Conservation (phyloP, 139 green algal genomes). For the Volvox reticuliferus region DNA sequence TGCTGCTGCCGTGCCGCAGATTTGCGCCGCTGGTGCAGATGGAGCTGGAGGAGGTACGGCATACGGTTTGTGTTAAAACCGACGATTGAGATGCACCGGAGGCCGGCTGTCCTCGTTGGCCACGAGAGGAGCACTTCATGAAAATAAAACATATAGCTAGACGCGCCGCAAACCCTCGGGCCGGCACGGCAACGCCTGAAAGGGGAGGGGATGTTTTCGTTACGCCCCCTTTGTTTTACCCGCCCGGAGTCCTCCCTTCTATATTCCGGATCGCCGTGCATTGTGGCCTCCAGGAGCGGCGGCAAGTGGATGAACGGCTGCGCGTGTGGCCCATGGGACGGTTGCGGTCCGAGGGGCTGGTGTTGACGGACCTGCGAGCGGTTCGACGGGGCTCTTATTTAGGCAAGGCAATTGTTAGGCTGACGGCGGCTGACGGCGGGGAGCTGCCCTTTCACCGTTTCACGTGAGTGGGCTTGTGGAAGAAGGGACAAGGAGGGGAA, state of each 20-base stretch:
- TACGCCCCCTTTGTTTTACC: neutral
- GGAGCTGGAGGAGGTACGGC: constrained; percentile 41
- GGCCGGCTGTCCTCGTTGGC: no score
- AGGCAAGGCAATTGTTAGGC: constrained; percentile 37
- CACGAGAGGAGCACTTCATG: no score
- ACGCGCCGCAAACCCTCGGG: no score
- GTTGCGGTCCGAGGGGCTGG: constrained; percentile 39
- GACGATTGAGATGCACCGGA: no score
- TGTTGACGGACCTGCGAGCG: constrained; percentile 15
- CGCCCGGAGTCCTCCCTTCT: no score
- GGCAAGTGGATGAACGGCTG: constrained; percentile 47
- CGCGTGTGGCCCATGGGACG: constrained; percentile 13
- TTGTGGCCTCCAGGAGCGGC: constrained; percentile 24
- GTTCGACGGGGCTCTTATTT: constrained; percentile 38
- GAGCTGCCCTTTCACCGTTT: constrained; percentile 55
- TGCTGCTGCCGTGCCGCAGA: neutral
- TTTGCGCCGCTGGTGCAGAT: constrained; percentile 42
- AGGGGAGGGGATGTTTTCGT: no score
- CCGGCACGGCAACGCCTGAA: no score
- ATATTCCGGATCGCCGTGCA: no score
- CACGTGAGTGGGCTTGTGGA: constrained; percentile 27
- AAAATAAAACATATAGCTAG: no score
- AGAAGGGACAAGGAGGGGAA: neutral
- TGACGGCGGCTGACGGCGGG: constrained; percentile 16
- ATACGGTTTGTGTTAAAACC: no score